A percentile compares a stretch with the other conserved stretches of the same genome.
Evolutionary conservation across 257 asterid species (phyloP).

Genomic region (Scutellaria baicalensis): DNA sequence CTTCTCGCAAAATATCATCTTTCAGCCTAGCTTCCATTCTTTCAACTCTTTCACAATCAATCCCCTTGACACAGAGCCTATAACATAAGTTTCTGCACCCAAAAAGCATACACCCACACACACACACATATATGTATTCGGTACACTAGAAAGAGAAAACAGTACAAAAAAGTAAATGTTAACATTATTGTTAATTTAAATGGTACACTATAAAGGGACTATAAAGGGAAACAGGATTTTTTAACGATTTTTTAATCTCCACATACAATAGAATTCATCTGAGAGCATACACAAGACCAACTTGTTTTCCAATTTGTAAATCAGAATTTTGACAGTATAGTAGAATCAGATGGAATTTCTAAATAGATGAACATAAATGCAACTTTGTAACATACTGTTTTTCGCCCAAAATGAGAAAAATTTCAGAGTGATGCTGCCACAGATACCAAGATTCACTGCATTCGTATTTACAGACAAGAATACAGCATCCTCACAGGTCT

Average conservation of each 20-base stretch:
- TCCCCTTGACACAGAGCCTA: constrained; percentile 51
- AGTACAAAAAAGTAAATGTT: neutral
- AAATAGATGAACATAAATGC: neutral
- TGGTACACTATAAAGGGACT: neutral
- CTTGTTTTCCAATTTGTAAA: too few species aligned
- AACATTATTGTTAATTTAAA: neutral
- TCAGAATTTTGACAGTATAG: too few species aligned
- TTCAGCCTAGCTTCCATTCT: constrained; percentile 95
- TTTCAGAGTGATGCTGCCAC: neutral
- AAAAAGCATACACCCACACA: too few species aligned
- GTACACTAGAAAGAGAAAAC: constrained; percentile 8
- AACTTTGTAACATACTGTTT: neutral
- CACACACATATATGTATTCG: too few species aligned
- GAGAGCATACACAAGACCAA: neutral
- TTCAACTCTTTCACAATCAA: constrained; percentile 91
- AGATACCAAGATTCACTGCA: neutral
- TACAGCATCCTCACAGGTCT: constrained; percentile 1
- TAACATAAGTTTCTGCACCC: constrained; percentile 20
- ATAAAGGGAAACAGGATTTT: neutral
- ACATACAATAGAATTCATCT: neutral
- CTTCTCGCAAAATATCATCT: constrained; percentile 95
- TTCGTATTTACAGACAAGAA: constrained; percentile 7
- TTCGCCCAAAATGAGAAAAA: neutral
- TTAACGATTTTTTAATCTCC: neutral
- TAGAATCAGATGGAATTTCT: neutral